Conservation (phyloP, 768 basidiomycete species). For the Kwoniella mangroviensis region DNA sequence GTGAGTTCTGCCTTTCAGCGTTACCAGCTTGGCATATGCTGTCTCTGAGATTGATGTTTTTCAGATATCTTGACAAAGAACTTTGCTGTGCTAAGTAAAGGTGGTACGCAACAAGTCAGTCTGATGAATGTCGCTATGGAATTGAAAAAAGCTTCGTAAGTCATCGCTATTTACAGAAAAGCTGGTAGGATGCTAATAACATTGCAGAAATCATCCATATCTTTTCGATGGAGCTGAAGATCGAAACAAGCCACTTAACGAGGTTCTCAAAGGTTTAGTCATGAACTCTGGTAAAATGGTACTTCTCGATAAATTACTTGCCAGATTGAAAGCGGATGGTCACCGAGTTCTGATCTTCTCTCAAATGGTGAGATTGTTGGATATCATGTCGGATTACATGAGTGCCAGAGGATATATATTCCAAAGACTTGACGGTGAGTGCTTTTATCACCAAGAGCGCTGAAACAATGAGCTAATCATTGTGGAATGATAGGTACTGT, state of each 20-base stretch:
- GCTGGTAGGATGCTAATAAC: background rate
- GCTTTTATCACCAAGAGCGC: background rate
- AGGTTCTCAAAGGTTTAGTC: conserved; percentile 90
- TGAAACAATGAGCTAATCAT: background rate
- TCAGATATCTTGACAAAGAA: conserved; percentile 65
- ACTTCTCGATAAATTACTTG: conserved; percentile 93
- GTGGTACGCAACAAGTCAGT: conserved; percentile 79
- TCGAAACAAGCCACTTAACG: conserved; percentile 63
- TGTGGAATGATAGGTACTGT: conserved; percentile 62
- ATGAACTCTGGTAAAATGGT: conserved; percentile 99
- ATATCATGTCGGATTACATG: conserved; percentile 98
- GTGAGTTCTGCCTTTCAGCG: conserved; percentile 26
- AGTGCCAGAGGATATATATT: conserved; percentile 82
- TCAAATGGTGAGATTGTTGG: conserved; percentile 97
- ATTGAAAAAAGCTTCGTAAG: conserved; percentile 83
- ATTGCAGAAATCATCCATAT: conserved; percentile 79
- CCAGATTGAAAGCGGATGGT: conserved; percentile 82
- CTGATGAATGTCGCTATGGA: conserved; percentile 99
- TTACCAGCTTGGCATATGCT: conserved; percentile 68
- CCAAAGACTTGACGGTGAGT: conserved; percentile 87
- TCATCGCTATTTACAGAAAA: background rate
- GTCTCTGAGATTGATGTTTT: no score
- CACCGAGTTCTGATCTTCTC: conserved; percentile 99
- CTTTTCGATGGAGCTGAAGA: conserved; percentile 94
- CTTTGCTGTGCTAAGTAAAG: conserved; percentile 87